Evolutionary conservation across 345 rosid genomes (phyloP), one percentile per base, ranked within the genome.

Genomic region (Odontarrhena argentea): DNA sequence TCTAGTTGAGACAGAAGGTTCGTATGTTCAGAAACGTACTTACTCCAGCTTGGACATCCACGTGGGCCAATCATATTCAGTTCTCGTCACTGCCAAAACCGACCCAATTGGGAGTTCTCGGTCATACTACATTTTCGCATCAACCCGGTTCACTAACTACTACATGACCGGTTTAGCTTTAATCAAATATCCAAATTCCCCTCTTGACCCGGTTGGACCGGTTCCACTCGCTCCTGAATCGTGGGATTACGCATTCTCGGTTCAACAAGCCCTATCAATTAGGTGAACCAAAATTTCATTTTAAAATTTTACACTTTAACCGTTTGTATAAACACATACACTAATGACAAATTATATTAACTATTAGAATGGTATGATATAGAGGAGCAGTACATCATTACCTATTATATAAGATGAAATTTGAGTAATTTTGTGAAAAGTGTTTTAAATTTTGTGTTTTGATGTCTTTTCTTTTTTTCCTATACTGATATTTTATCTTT

Each of bases 1-100:
- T 45, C 74, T 75, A 18, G 71, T 75, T 5, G 75, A 75, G 46
- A 58, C 75, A 32, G 75, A 69, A 26, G 79, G 75, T 56, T 25
- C 79, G 11, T 64, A 75, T 44, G 67, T 64, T 45, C 62, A 69
- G 10, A 45, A 75, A 64, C 67, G 5, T n/a, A 7, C 4, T 9
- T 75, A 64, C 30, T 18, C 66, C 0, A 69, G 28, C 50, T 10
- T 75, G 9, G 75, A 75, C 10, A 43, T 75, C 46, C 79, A 75
- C 43, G 71, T 69, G 9, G 79, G 79, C 14, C 79, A 75, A 52
- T 69, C 78, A 41, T 69, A 75, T 32, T 75, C 78, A 5, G 63
- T 75, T 63, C 70, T 75, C 3, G 75, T 75, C 32, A 75, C 75
- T 2, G 67, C 79, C 37, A 68, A 69, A 58, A 63, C 60, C 38